A percentile compares a stretch with the other conserved stretches of the same genome.
Evolutionary conservation across 352 stramenopile species (phyloP).

Genomic region (Pythium oligandrum): DNA sequence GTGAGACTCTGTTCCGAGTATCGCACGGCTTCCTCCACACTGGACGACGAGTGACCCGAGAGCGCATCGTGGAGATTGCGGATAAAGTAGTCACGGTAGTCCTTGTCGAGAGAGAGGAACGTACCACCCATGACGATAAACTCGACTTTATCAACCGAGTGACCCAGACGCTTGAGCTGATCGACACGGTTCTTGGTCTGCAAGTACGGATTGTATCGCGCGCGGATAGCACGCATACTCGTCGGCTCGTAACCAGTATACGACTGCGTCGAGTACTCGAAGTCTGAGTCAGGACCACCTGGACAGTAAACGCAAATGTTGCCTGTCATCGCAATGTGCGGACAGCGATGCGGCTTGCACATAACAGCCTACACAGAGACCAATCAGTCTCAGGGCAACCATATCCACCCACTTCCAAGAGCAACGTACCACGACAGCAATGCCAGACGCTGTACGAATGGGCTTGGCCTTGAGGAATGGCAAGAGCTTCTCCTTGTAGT

Average conservation of each 20-base stretch:
- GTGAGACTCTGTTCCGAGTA: slow-evolving; percentile 90
- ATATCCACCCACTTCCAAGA: slow-evolving; percentile 1
- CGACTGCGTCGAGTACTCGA: slow-evolving; percentile 96
- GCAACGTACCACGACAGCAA: slow-evolving; percentile 88
- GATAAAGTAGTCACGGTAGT: slow-evolving; percentile 97
- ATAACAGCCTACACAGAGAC: slow-evolving; percentile 81
- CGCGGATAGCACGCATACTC: slow-evolving; percentile 94
- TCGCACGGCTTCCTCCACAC: slow-evolving; percentile 89
- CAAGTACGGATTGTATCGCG: slow-evolving; percentile 92
- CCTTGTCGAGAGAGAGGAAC: slow-evolving; percentile 92
- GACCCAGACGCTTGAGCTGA: slow-evolving; percentile 83
- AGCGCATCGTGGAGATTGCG: slow-evolving; percentile 95
- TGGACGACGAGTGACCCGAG: slow-evolving; percentile 88
- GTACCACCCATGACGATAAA: slow-evolving; percentile 98
- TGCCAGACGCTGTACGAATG: slow-evolving; percentile 92
- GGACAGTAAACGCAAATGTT: slow-evolving; percentile 97
- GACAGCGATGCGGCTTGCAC: slow-evolving; percentile 97
- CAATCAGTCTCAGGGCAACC: neutral
- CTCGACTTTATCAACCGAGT: slow-evolving; percentile 96
- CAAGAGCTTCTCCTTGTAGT: slow-evolving; percentile 90
- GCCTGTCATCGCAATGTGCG: slow-evolving; percentile 95
- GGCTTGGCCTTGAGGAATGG: slow-evolving; percentile 94
- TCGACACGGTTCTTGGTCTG: slow-evolving; percentile 92
- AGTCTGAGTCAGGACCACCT: slow-evolving; percentile 94
- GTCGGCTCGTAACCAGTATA: slow-evolving; percentile 98